Evolutionary conservation across 208 protist species (phyloP).

Genomic region (Acanthamoeba healyi): DNA sequence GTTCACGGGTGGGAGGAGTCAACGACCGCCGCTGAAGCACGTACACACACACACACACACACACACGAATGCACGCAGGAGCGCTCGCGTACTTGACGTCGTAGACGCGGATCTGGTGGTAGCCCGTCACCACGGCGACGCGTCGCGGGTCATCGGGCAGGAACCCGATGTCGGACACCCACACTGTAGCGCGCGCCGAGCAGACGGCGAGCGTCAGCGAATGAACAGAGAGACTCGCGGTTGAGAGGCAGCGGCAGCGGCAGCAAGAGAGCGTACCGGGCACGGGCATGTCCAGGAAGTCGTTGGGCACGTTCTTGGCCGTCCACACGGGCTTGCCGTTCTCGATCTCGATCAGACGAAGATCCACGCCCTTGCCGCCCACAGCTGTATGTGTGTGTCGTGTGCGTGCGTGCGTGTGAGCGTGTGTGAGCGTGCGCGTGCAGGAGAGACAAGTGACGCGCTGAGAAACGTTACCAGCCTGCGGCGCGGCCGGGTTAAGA

Average conservation of each 20-base stretch:
- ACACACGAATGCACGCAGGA: not conserved
- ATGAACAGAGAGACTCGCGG: not conserved
- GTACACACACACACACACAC: not conserved
- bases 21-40: too few species aligned
- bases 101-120: constrained; percentile 28
- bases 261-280: not conserved
- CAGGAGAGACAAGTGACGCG: not conserved
- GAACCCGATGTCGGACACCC: not conserved
- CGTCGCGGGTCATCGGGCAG: not conserved
- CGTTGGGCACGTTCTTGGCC: constrained; percentile 14
- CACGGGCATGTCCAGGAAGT: constrained; percentile 24
- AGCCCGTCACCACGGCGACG: not conserved
- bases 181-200: not conserved
- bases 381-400: not conserved
- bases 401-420: too few species aligned
- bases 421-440: not conserved
- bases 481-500: not conserved
- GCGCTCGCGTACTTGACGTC: not conserved
- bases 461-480: not conserved
- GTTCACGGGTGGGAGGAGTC: too few species aligned
- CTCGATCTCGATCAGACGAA: constrained; percentile 8
- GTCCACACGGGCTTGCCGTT: constrained; percentile 28
- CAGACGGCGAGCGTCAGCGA: not conserved
- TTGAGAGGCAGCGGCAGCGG: too few species aligned
- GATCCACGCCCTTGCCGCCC: not conserved